Conservation (phyloP, 768 basidiomycete genomes). For the Naganishia friedmannii region DNA sequence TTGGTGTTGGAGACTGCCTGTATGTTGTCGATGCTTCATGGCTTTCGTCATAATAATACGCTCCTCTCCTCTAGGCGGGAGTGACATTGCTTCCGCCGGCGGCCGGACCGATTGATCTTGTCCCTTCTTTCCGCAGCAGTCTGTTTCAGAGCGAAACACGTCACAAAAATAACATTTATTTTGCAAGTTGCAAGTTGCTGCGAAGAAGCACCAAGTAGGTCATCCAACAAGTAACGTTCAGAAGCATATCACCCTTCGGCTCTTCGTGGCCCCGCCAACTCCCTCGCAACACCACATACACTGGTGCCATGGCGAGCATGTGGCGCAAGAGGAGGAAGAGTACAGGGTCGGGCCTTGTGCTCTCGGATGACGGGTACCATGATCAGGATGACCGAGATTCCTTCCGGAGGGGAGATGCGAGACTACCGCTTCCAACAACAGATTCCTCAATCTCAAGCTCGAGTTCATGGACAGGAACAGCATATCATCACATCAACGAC, state of each 20-base stretch:
- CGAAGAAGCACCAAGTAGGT: background rate
- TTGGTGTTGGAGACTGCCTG: too few species aligned
- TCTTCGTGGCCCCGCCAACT: background rate
- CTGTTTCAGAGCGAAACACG: conserved; percentile 9
- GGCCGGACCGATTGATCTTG: background rate
- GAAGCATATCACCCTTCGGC: background rate
- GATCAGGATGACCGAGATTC: conserved; percentile 1
- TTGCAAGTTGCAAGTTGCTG: background rate
- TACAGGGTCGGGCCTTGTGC: background rate
- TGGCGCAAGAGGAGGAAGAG: conserved; percentile 21
- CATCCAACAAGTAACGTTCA: too few species aligned
- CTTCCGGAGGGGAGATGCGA: background rate
- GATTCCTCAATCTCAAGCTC: conserved; percentile 2
- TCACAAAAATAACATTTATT: conserved; percentile 6
- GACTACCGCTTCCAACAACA: background rate
- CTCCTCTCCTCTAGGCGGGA: background rate
- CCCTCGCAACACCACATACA: background rate
- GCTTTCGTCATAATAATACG: conserved; percentile 5
- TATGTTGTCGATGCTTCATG: background rate
- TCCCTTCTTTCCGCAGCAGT: background rate
- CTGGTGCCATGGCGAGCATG: conserved; percentile 7
- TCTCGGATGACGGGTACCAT: background rate
- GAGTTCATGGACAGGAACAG: background rate
- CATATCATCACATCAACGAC: background rate
- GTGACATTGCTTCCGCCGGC: background rate